Evolutionary conservation across 805 yeast species (phyloP), one percentile per base, ranked within the genome.

Genomic region (Cyberlindnera japonica): DNA sequence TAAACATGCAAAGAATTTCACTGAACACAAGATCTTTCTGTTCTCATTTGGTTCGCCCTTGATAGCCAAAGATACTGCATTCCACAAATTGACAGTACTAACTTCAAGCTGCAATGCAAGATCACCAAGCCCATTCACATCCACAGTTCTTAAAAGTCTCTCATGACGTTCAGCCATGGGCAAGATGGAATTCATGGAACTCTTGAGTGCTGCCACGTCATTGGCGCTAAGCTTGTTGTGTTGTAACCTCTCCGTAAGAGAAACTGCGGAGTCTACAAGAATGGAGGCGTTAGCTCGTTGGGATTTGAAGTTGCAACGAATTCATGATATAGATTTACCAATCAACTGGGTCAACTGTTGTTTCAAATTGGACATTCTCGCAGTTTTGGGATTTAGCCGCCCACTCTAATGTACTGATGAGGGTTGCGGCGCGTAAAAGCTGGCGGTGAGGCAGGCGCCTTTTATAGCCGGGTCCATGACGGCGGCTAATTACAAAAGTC

Each of bases 11-110:
- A 65, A 65, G 22, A 59, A 40, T 41, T 46, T 45, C 12, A 49
- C 45, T 3, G 51, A 42, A 33, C 52, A 48, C 6, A 58, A 33
- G 0, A 59, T 27, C 0, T 30, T 24, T 16, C 43, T 37, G 17
- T 48, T 33, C 0, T 35, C 34, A 0, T 9, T 11, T n/a, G 44
- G 21, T n/a, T 35, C 54, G 2, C 52, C 37, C 33, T 57, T 64
- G 38, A 54, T 43, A 4, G 59, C 41, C 12, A 67, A 38, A 1
- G 64, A 44, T 1, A 62, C 43, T 1, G 58, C 36, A 43, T 69
- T 70, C 74, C 74, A 70, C 10, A 67, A 38, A 13, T 49, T 55
- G 12, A 67, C 57, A 1, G 65, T 59, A 31, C 26, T 5, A 30
- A 44, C 53, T 44, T 64, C 68, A 19, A 65, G 41, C 15, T 53